Conservation (phyloP, 371 early-diverging fungal species). For the Globomyces sp. region DNA sequence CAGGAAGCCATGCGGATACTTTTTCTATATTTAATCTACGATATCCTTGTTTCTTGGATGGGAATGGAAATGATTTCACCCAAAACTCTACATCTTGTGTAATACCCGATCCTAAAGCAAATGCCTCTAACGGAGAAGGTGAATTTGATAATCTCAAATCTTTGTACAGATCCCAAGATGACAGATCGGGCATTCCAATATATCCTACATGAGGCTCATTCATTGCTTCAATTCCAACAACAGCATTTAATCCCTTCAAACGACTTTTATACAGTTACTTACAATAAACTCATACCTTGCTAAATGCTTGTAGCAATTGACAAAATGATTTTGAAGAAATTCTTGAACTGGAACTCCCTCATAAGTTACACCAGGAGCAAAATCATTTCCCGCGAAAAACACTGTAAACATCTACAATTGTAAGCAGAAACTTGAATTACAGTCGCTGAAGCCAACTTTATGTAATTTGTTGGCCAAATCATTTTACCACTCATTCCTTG, state of each 20-base stretch:
- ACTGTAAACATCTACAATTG: too few relatives aligned
- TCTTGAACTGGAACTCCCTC: constrained; percentile 55
- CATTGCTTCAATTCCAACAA: constrained; percentile 76
- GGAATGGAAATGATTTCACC: constrained; percentile 73
- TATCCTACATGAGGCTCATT: constrained; percentile 83
- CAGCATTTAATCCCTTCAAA: constrained; percentile 58
- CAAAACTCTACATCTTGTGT: constrained; percentile 60
- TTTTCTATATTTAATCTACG: constrained; percentile 56
- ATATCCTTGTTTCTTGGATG: constrained; percentile 58
- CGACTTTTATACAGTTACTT: constrained; percentile 40
- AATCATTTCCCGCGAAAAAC: constrained; percentile 57
- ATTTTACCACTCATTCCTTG: constrained; percentile 49
- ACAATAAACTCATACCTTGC: constrained; percentile 25
- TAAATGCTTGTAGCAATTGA: constrained; percentile 43
- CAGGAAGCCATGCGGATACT: constrained; percentile 61
- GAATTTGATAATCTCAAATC: constrained; percentile 66
- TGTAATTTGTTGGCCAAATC: constrained; percentile 88
- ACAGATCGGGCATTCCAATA: constrained; percentile 61
- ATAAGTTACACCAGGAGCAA: constrained; percentile 65
- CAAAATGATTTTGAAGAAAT: constrained; percentile 68
- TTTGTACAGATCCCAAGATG: constrained; percentile 61
- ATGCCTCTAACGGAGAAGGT: constrained; percentile 69
- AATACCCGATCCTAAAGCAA: constrained; percentile 61
- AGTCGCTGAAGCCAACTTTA: constrained; percentile 76
- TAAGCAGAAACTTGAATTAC: constrained; percentile 72